These are phyloP conservation scores for Lactarius pseudohatsudake DNA, from an alignment of 768 basidiomycete genomes.

Conservation along the genomic window DNA sequence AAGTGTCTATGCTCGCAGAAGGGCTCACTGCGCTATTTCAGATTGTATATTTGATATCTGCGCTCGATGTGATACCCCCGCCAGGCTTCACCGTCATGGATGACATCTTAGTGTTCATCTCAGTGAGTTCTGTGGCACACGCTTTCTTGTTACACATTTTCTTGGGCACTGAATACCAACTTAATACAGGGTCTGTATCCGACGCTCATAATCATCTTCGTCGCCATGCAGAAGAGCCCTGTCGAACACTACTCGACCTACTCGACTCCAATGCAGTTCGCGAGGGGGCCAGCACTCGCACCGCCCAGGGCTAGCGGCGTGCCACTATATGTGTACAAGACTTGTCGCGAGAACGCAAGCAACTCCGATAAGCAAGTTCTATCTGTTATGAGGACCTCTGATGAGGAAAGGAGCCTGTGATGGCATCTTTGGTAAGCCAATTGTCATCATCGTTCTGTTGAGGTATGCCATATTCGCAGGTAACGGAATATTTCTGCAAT, in stretches of 20 bases:
- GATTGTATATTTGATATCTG: constrained; percentile 14
- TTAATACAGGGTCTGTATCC: constrained; percentile 14
- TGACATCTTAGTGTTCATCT: neutral
- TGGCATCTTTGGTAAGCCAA: too few species aligned
- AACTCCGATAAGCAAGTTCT: too few species aligned
- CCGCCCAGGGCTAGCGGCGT: neutral
- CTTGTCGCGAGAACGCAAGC: too few species aligned
- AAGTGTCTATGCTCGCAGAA: neutral
- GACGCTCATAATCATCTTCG: constrained; percentile 18
- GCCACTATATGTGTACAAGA: neutral
- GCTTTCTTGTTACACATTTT: neutral
- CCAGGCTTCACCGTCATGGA: constrained; percentile 10
- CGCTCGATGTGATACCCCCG: constrained; percentile 5
- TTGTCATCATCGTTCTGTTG: too few species aligned
- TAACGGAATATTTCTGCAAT: too few species aligned
- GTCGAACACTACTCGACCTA: constrained; percentile 11
- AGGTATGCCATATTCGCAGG: too few species aligned
- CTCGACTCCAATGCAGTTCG: constrained; percentile 10
- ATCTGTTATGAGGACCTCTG: too few species aligned
- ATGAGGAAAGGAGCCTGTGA: neutral
- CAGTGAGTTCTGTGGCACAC: constrained; percentile 6
- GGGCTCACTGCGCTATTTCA: neutral
- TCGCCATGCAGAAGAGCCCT: constrained; percentile 23
- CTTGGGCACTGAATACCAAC: neutral
- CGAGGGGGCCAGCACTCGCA: neutral